Evolutionary conservation across 2,329 filamentous ascomycete species (phyloP).

Genomic region (Pseudomassariella vexata): DNA sequence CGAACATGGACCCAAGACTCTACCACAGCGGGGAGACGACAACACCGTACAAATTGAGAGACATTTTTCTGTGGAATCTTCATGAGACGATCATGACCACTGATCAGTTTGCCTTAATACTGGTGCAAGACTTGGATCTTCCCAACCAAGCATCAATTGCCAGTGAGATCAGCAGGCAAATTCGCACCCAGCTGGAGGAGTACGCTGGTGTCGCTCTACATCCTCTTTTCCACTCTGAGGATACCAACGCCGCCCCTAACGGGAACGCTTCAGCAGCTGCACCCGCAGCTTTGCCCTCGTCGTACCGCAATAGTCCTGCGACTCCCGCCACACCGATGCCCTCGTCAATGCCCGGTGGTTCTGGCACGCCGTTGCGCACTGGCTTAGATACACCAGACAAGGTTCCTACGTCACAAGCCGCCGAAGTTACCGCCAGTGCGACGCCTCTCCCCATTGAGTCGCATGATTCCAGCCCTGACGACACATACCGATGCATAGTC

Average conservation of each 20-base stretch:
- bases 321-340: conserved; percentile 34
- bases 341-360: conserved; percentile 32
- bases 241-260: conserved; percentile 15
- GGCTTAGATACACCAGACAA: conserved; percentile 46
- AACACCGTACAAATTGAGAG: conserved; percentile 81
- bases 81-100: conserved; percentile 92
- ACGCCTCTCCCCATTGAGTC: conserved; percentile 58
- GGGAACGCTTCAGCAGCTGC: conserved; percentile 12
- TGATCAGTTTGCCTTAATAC: conserved; percentile 85
- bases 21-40: conserved; percentile 77
- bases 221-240: conserved; percentile 71
- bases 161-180: conserved; percentile 83
- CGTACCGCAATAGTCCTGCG: conserved; percentile 31
- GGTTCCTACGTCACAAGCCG: conserved; percentile 34
- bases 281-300: conserved; percentile 12
- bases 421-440: conserved; percentile 64
- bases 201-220: conserved; percentile 93
- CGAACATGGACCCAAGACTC: conserved; percentile 50
- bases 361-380: conserved; percentile 52
- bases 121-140: conserved; percentile 90
- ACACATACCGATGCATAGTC: conserved; percentile 91
- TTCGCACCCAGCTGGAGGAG: conserved; percentile 90
- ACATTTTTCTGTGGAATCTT: conserved; percentile 96
- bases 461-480: conserved; percentile 80
- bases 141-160: conserved; percentile 67